Evolutionary conservation across 371 early-diverging fungal genomes (phyloP), one percentile per base, ranked within the genome.

Genomic region (Coemansia sp.): DNA sequence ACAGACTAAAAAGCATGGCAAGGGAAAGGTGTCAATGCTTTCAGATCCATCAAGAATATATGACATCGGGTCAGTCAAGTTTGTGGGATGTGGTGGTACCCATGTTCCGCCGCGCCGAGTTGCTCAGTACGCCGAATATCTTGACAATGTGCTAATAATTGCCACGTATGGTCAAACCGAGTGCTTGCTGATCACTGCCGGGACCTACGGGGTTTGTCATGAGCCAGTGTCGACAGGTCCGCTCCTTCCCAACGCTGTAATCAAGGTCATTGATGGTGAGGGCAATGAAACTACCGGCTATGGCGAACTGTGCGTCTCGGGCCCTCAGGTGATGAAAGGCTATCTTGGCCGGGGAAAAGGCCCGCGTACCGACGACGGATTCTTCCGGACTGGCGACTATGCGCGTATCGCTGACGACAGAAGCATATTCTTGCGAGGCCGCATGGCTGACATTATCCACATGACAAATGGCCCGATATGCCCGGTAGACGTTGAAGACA

Each of bases 81-180:
- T 32, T 3, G n/a, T 76, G 7, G 58, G 50, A 0, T 76, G 76
- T 20, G 76, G 76, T 5, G 76, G 76, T 6, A 63, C 76, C 0
- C 53, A 51, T 34, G 35, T 67, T 5, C 65, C 74, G 8, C 60
- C 63, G 1, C 3, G n/a, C 16, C 61, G 36, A 48, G 40, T 36
- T n/a, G 36, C 39, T 34, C 41, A 48, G 55, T 67, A 49, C 20
- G 34, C 45, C 14, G 54, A 56, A 31, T 61, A 57, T 40, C 63
- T 76, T 48, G 45, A 39, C 38, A 43, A 43, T 1, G 65, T 58
- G 0, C 35, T 55, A 8, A 39, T 75, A 4, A 14, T 43, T 0
- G 10, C 9, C 26, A 20, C 38, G 26, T 54, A 54, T 54, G 54
- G 54, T 10, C 54, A 54, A 39, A 26, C 54, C n/a, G 54, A 54